A percentile compares a stretch with the other conserved stretches of the same genome.
phyloP scores from a whole-genome alignment of 495 filamentous ascomycete species.

The Annulohypoxylon maeteangense region DNA sequence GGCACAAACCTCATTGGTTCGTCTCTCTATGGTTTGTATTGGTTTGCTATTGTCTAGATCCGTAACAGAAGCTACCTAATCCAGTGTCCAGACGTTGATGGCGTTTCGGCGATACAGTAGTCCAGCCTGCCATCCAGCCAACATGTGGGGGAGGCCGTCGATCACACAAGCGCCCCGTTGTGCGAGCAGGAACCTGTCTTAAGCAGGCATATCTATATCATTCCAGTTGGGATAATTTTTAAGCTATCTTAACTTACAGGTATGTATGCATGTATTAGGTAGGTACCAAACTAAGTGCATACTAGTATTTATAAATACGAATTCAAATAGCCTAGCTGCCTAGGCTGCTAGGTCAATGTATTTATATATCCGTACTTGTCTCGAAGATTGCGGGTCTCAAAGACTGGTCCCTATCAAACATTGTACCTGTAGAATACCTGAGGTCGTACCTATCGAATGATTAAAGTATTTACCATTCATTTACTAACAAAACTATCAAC shows the following conservation, averaged over 20 bases:
- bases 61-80: slow-evolving; percentile 31
- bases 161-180: slow-evolving; percentile 33
- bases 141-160: slow-evolving; percentile 41
- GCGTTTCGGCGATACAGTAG: slow-evolving; percentile 30
- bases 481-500: not conserved
- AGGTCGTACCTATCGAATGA: too few relatives aligned
- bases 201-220: not conserved
- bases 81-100: slow-evolving; percentile 30
- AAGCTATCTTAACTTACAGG: too few relatives aligned
- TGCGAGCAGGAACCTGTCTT: not conserved
- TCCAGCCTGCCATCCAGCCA: slow-evolving; percentile 14
- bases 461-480: not conserved
- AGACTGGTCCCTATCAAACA: not conserved
- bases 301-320: slow-evolving; percentile 3
- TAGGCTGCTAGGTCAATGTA: too few relatives aligned
- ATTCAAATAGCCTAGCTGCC: too few relatives aligned
- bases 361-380: slow-evolving; percentile 12
- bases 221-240: too few relatives aligned
- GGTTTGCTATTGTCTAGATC: slow-evolving; percentile 27
- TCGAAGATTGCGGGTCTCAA: slow-evolving; percentile 20
- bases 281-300: too few relatives aligned
- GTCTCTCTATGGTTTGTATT: slow-evolving; percentile 27
- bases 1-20: slow-evolving; percentile 30
- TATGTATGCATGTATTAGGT: too few relatives aligned
- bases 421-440: not conserved